Evolutionary conservation across 2,329 filamentous ascomycete species (phyloP).

Genomic region (Sporothrix schenckii): DNA sequence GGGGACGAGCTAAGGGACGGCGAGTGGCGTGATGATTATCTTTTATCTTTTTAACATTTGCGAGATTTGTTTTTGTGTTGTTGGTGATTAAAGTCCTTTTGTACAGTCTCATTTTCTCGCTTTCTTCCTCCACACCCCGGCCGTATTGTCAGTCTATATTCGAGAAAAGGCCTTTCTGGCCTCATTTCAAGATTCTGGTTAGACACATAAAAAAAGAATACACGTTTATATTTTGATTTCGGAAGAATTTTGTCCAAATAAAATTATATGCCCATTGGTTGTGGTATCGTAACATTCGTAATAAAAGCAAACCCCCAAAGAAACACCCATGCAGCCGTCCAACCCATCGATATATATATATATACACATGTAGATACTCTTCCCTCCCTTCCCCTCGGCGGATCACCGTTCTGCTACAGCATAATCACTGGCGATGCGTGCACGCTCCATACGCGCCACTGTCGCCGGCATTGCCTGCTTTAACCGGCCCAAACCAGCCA

Average conservation of each 20-base stretch:
- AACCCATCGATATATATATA: background rate
- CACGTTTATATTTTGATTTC: constrained; percentile 10
- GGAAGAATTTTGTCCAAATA: background rate
- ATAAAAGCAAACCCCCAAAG: constrained; percentile 1
- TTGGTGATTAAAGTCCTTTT: constrained; percentile 16
- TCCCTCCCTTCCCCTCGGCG: too few species aligned
- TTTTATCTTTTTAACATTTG: background rate
- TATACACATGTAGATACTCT: background rate
- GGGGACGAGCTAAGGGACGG: background rate
- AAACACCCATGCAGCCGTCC: background rate
- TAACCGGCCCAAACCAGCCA: constrained; percentile 55
- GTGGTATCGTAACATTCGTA: constrained; percentile 14
- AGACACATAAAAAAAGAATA: constrained; percentile 26
- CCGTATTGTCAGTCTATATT: background rate
- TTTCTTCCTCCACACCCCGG: background rate
- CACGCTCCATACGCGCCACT: constrained; percentile 67
- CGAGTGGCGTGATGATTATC: constrained; percentile 12
- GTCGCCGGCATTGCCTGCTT: constrained; percentile 64
- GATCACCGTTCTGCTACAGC: constrained; percentile 49
- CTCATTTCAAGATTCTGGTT: constrained; percentile 24
- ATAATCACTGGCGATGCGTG: constrained; percentile 62
- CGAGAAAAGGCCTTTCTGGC: background rate
- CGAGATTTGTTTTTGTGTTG: constrained; percentile 5
- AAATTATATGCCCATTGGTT: background rate
- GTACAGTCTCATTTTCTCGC: constrained; percentile 5